Evolutionary conservation across 164 flowering plant species (phyloP), one percentile per base, ranked within the genome.

Genomic region (Platanus orientalis): DNA sequence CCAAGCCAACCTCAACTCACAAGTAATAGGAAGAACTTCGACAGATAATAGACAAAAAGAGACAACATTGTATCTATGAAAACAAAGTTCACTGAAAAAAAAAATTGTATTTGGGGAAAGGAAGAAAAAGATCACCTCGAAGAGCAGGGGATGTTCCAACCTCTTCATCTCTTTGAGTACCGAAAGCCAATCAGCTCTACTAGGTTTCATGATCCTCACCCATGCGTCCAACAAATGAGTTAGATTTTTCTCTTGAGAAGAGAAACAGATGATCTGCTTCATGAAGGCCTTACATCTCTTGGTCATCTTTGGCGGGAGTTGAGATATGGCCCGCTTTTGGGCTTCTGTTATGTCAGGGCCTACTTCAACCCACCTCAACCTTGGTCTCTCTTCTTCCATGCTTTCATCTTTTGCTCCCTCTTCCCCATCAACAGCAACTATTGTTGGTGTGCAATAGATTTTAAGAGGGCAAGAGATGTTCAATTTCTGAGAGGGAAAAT

Each of bases 181-280:
- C 7, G 71, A 48, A 62, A 94, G 91, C 98, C 98, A 90, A 64
- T 94, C 96, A 50, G 86, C 84, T 81, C 97, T 77, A 7, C 53
- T 63, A 42, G 98, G 98, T 77, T 86, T 90, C 90, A 85, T 89
- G 54, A 82, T 68, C 79, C 68, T 82, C 68, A 81, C 91, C 98
- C 98, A 94, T 62, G 71, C 66, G 19, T 57, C 74, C 75, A 93
- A 72, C 72, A 93, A 65, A 36, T 59, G 78, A 16, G 69, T 55
- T 29, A 89, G 74, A 57, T 61, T 67, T 6, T 68, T 67, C 63
- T 69, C 72, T 51, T 77, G 62, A 32, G 73, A 45, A 28, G 80
- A 68, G 62, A 74, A 77, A 61, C 91, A 90, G 19, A 93, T 86
- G 34, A 93, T 71, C 70, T 91, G 92, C 54, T 73, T 83, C 88